Base-by-base conservation (phyloP, 805 yeast genomes). In the Zygosaccharomyces siamensis region DNA sequence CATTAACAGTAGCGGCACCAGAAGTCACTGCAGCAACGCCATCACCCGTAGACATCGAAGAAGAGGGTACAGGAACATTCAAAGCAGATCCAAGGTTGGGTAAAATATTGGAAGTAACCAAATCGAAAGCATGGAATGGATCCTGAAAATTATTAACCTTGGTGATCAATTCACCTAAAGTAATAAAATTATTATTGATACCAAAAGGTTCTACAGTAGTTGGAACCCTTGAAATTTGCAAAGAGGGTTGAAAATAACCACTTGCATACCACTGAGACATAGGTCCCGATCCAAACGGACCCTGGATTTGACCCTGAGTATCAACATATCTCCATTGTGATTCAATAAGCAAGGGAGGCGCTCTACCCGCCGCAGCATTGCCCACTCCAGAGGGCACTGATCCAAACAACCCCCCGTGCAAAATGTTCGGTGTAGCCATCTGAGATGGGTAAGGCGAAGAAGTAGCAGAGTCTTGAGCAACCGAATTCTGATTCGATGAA, bases 181-280 rank as follows among this genome's bases (percentile, higher is more conserved):
- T 53, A 23, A 62, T 55, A 23, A 59, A 59, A 10, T 52, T 50
- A 33, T 59, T 59, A 28, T 57, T 59, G 33, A 64, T 58, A 23
- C 60, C 61, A 31, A 62, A 60, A 4, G 69, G 66, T 32, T 61
- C 65, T 8, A 49, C 45, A 11, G 60, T 36, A 12, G 57, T 52
- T 21, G 58, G 58, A 7, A 61, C 74, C 20, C 92, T 75, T 37
- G 81, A 72, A 46, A 89, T 72, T 44, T 71, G 72, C 56, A 88
- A 71, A 52, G 75, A 77, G 12, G 74, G 75, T 46, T 73, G 74
- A 55, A 87, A 75, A 68, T 82, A 86, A 2, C 83, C 81, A 38
- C 76, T 76, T 8, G 77, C 65, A 51, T 78, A 79, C 97, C 97
- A 89, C 43, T 74, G 80, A 56, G 85, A 88, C 97, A 89, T 89